phyloP scores from a whole-genome alignment of 495 filamentous ascomycete species.

The Hypoxylon rickii region DNA sequence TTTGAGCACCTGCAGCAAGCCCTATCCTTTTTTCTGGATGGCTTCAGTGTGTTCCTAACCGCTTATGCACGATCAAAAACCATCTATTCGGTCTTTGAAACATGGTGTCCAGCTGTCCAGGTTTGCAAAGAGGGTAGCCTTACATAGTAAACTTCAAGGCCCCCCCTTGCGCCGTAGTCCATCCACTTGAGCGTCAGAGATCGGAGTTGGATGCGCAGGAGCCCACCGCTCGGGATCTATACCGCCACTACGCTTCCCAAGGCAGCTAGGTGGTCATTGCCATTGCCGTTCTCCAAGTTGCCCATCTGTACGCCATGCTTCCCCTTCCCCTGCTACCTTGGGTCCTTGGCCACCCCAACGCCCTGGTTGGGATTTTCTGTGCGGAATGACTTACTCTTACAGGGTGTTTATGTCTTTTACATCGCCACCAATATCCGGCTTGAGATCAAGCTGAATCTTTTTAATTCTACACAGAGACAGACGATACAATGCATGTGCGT shows the following conservation, averaged over 20 bases:
- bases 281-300: conserved; percentile 21
- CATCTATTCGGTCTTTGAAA: conserved; percentile 36
- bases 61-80: conserved; percentile 27
- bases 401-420: conserved; percentile 23
- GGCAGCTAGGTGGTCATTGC: conserved; percentile 8
- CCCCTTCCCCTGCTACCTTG: conserved; percentile 9
- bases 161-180: conserved; percentile 39
- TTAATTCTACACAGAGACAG: conserved; percentile 12
- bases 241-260: conserved; percentile 30
- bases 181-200: conserved; percentile 19
- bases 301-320: conserved; percentile 15
- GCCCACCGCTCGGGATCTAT: conserved; percentile 20
- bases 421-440: conserved; percentile 18
- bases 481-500: too few relatives aligned
- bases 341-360: conserved; percentile 1
- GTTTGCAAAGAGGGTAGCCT: conserved; percentile 14
- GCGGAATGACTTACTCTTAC: conserved; percentile 15
- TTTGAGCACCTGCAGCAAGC: conserved; percentile 7
- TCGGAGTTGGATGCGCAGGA: conserved; percentile 18
- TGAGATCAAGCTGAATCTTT: conserved; percentile 4
- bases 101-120: conserved; percentile 26
- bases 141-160: conserved; percentile 19
- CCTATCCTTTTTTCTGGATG: not conserved
- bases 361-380: conserved; percentile 9
- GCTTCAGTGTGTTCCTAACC: not conserved